phyloP scores from a whole-genome alignment of 2,329 filamentous ascomycete species.

The Tolypocladium ophioglossoides region DNA sequence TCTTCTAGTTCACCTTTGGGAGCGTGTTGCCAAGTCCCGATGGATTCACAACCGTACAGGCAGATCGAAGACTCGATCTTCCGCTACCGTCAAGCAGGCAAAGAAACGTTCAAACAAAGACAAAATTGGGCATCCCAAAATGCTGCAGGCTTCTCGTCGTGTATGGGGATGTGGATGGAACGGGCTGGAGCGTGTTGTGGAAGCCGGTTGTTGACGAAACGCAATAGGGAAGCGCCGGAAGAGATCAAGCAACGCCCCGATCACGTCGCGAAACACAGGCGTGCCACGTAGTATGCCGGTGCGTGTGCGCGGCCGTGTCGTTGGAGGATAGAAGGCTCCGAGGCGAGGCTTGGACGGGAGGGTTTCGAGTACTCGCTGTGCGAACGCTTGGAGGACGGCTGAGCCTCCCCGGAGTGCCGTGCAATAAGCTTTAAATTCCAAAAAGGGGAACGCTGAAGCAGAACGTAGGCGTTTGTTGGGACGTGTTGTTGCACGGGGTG shows the following conservation, averaged over 20 bases:
- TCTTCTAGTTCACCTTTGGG: not conserved
- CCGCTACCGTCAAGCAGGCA: not conserved
- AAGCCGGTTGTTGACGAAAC: not conserved
- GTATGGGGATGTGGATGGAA: not conserved
- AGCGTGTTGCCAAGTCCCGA: not conserved
- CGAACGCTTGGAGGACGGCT: not conserved
- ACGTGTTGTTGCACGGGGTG: not conserved
- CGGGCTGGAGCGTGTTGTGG: not conserved
- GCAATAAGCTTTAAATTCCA: constrained; percentile 3
- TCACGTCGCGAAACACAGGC: not conserved
- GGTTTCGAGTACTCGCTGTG: not conserved
- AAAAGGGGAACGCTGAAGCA: constrained; percentile 4
- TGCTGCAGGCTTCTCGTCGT: not conserved
- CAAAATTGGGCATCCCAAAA: not conserved
- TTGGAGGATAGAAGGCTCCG: not conserved
- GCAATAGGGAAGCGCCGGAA: not conserved
- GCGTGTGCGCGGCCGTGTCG: not conserved
- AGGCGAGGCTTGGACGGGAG: not conserved
- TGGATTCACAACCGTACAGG: not conserved
- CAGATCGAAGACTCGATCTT: too few species aligned
- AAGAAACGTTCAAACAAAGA: too few species aligned
- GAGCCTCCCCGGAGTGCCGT: not conserved
- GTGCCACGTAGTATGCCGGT: not conserved
- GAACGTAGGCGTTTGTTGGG: not conserved
- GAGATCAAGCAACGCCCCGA: not conserved